phyloP scores from a whole-genome alignment of 371 early-diverging fungal genomes.

The Lichtheimia hyalospora region DNA sequence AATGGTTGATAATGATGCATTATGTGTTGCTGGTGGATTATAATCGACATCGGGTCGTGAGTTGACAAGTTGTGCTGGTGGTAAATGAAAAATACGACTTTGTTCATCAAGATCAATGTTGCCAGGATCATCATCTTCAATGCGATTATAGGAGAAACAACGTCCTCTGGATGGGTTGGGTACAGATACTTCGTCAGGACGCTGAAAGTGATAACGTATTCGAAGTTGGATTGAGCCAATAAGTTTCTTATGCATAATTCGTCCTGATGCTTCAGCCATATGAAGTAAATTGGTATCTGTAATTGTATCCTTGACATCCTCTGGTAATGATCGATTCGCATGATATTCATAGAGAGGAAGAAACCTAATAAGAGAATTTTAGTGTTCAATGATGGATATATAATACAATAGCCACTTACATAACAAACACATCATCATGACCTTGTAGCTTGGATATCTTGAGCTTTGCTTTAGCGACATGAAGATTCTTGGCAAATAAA shows the following conservation, averaged over 20 bases:
- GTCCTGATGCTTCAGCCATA: conserved; percentile 21
- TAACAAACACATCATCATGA: conserved; percentile 42
- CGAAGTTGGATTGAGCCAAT: conserved; percentile 42
- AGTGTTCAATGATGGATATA: neutral
- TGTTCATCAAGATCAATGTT: neutral
- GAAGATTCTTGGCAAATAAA: conserved; percentile 34
- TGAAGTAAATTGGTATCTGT: conserved; percentile 32
- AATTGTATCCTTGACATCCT: conserved; percentile 38
- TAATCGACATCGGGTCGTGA: conserved; percentile 12
- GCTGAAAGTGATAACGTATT: conserved; percentile 34
- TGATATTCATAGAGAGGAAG: conserved; percentile 51
- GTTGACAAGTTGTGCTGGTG: conserved; percentile 8
- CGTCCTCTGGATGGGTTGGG: neutral
- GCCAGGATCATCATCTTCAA: neutral
- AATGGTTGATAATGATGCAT: neutral
- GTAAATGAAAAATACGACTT: neutral
- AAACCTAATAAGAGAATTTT: conserved; percentile 25
- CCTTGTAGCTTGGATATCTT: conserved; percentile 35
- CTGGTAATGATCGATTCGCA: conserved; percentile 34
- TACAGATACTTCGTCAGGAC: conserved; percentile 12
- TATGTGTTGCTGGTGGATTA: neutral
- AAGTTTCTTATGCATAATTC: conserved; percentile 11
- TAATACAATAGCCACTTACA: conserved; percentile 21
- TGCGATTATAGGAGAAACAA: conserved; percentile 6
- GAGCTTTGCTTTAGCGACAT: conserved; percentile 49